phyloP scores from a whole-genome alignment of 2,329 filamentous ascomycete species.

The Pseudopithomyces maydicus region DNA sequence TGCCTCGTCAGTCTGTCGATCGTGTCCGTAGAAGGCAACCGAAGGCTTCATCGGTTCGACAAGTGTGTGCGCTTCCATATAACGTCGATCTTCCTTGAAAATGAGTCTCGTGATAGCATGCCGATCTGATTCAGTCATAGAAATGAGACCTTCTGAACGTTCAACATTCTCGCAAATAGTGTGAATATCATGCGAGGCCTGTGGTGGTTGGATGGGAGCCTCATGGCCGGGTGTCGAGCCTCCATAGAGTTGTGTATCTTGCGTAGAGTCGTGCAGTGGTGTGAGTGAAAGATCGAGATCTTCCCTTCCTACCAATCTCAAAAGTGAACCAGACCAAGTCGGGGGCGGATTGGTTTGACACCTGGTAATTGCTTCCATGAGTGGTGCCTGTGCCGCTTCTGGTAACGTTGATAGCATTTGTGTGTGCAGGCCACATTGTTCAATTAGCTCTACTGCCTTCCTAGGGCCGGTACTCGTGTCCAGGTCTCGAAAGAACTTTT shows the following conservation, averaged over 20 bases:
- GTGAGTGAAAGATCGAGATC: conserved; percentile 65
- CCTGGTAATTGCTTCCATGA: conserved; percentile 82
- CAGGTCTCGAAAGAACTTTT: conserved; percentile 65
- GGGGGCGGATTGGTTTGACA: conserved; percentile 83
- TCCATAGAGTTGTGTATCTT: conserved; percentile 26
- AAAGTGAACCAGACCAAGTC: conserved; percentile 72
- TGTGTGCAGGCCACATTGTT: conserved; percentile 68
- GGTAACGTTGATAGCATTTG: conserved; percentile 80
- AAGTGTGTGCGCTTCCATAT: conserved; percentile 82
- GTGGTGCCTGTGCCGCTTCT: conserved; percentile 77
- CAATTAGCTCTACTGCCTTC: conserved; percentile 75
- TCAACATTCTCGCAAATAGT: conserved; percentile 74
- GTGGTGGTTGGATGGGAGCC: conserved; percentile 11
- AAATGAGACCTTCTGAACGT: conserved; percentile 69
- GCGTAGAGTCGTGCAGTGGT: conserved; percentile 22
- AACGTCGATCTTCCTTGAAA: conserved; percentile 88
- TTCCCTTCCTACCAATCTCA: conserved; percentile 78
- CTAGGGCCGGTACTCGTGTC: conserved; percentile 48
- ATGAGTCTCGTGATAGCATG: conserved; percentile 81
- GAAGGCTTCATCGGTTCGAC: conserved; percentile 85
- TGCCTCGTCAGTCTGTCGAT: conserved; percentile 81
- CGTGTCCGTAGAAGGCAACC: conserved; percentile 74
- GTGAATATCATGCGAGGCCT: conserved; percentile 68
- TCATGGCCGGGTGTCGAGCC: conserved; percentile 18
- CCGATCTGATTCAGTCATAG: conserved; percentile 81